A percentile compares a stretch with the other conserved stretches of the same genome.
Evolutionary conservation across 257 asterid genomes (phyloP).

Genomic region (Capsicum chinense): DNA sequence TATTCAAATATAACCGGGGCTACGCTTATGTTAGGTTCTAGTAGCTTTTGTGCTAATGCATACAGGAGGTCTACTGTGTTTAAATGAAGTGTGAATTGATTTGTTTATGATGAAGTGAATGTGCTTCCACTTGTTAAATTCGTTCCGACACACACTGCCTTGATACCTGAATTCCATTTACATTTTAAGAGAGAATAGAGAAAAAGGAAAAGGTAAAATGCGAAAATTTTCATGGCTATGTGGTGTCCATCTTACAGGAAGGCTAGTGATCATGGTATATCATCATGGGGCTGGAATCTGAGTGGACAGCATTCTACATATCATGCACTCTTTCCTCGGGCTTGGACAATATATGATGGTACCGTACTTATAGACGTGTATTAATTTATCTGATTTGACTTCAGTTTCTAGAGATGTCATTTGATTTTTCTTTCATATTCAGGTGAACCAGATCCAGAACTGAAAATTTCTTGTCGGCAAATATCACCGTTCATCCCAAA

Average conservation of each 20-base stretch:
- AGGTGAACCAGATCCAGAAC: slow-evolving; percentile 99
- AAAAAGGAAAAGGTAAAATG: neutral
- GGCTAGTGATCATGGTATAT: slow-evolving; percentile 83
- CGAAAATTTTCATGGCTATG: slow-evolving; percentile 17
- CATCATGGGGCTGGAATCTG: slow-evolving; percentile 99
- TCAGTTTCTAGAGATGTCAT: slow-evolving; percentile 28
- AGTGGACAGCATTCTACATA: slow-evolving; percentile 96
- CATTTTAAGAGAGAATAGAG: neutral
- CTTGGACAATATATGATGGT: slow-evolving; percentile 99
- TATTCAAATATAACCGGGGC: neutral
- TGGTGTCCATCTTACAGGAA: slow-evolving; percentile 53
- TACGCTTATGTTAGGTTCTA: neutral
- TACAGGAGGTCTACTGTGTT: slow-evolving; percentile 9
- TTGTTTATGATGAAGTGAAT: slow-evolving; percentile 13
- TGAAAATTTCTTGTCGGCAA: slow-evolving; percentile 93
- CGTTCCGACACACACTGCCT: neutral
- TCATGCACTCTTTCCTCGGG: slow-evolving; percentile 96
- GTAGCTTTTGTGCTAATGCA: neutral
- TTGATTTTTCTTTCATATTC: slow-evolving; percentile 35
- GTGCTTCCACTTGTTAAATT: slow-evolving; percentile 8
- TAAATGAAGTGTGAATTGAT: neutral
- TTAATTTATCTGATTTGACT: slow-evolving; percentile 32
- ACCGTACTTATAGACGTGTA: slow-evolving; percentile 20
- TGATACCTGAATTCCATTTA: neutral
- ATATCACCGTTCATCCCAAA: slow-evolving; percentile 98